Base-by-base conservation (phyloP, 2,329 filamentous ascomycete species). In the Talaromyces sp. region DNA sequence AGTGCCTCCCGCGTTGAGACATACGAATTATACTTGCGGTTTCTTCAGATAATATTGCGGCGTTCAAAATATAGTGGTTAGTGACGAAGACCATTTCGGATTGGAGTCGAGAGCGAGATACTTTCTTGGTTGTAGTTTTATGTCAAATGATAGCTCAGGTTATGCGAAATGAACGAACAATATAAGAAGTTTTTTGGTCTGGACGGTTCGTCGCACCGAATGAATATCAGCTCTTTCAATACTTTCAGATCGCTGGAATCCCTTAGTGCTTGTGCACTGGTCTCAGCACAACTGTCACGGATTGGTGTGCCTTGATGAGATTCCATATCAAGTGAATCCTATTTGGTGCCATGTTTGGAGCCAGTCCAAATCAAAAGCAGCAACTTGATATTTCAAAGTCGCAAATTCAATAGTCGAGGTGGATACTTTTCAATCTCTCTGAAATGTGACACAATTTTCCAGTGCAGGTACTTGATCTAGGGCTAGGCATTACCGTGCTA, bases 71-170 rank as follows among this genome's bases (percentile, higher is more conserved):
- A 53, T 57, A 17, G 37, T 57, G 37, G 37, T 19, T 17, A 43
- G 55, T 19, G 28, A 22, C 39, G 35, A 50, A 51, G 36, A 40
- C 2, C 9, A 2, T 52, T 51, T 21, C 10, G 28, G n/a, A 17
- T 48, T 17, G 45, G n/a, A 13, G 31, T 17, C n/a, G 45, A 48
- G 28, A 28, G n/a, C 22, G 19, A 36, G 13, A 25, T 46, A 28
- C 40, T 55, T 43, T 37, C 40, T 55, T 36, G 31, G n/a, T 37
- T 55, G 53, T 55, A 55, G 17, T 45, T 55, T 46, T 55, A 46
- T 46, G 53, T 37, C 31, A 55, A 19, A 55, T 25, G 33, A 46
- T 45, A 48, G 28, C 28, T 48, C 45, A 48, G 15, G 17, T 48
- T 33, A 48, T 48, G 45, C 28, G 45, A 48, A 48, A 48, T 48